Base-by-base conservation (phyloP, 2,329 filamentous ascomycete genomes). In the Talaromyces sp. region DNA sequence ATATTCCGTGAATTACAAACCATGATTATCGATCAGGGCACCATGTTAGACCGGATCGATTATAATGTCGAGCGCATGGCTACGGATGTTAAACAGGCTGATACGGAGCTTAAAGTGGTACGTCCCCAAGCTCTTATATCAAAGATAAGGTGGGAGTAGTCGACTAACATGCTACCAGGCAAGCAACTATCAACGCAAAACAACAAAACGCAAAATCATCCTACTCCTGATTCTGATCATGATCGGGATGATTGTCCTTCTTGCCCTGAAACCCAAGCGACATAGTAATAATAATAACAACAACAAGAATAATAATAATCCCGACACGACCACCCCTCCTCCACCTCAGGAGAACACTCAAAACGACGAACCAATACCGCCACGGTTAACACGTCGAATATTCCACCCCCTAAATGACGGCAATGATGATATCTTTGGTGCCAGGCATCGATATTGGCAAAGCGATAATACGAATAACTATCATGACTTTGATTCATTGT, bases 1-100 rank as follows among this genome's bases (percentile, higher is more conserved):
- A 90, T 99, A 53, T 99, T 99, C 78, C 90, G 95, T 62, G 94
- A 99, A 68, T 79, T 99, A 31, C 94, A 99, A 74, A 87, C 82
- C 50, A 97, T 99, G 92, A 91, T 95, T 65, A 92, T 96, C 64
- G 89, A 94, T 69, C 89, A 94, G 73, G 91, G 91, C 55, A 94
- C 90, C 13, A 89, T 95, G 83, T 81, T 96, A 21, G 92, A 96
- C 73, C 87, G 94, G 68, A 95, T 96, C 67, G 96, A 99, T 74
- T 99, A 97, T 77, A 99, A 99, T 67, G 91, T 99, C 55, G 94
- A 99, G 76, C 84, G 88, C 61, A 97, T 97, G 89, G 85, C 86
- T n/a, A 87, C 86, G 19, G 91, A 97, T 68, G 91, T 99, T 59
- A 96, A 96, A 71, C 89, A 83, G 19, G 94, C 94, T 2, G 90